Base-by-base conservation (phyloP, 208 protist species). In the Herpetomonas tarakana region DNA sequence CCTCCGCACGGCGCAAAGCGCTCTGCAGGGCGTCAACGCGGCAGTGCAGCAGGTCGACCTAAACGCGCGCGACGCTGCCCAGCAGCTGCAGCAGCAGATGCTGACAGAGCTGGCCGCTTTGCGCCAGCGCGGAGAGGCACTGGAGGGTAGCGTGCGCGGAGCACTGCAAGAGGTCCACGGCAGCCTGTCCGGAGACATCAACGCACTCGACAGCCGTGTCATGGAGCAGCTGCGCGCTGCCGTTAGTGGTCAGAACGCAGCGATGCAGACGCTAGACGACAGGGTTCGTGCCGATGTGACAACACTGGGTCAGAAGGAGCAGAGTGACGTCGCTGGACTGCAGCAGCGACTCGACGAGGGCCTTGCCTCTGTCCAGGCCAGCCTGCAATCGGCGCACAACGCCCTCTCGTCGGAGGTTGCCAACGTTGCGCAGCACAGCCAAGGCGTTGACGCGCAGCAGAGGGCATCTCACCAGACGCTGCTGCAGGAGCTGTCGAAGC, bases 401-500 rank as follows among this genome's bases (percentile, higher is more conserved):
- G 74, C 61, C 1, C 67, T 95, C 27, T 47, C 74, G 3, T 49
- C 26, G n/a, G 89, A 95, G 52, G 65, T 92, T 45, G 62, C 70
- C 21, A 66, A 69, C 41, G 62, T 92, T 18, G 74, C 72, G 24
- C 78, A 87, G 65, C 82, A 78, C 29, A 72, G 72, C 61, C 89
- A 92, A 58, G 61, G 57, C 24, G 65, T 81, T 2, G 86, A 91
- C 50, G 62, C 57, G 6, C 75, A 70, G 2, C 70, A 88, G 58
- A 69, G 67, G 41, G 49, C 67, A 1, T 66, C 74, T 11, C 81
- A 95, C 30, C 85, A 95, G 62, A 62, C 72, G 28, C 53, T 92
- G 19, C 35, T 90, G 49, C 69, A 83, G 49, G 85, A 92, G 63
- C 66, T 95, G 18, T 57, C 74, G 22, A 84, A 88, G 61, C 81